Conservation (phyloP, 2,329 filamentous ascomycete genomes). For the Zopfia rhizophila region DNA sequence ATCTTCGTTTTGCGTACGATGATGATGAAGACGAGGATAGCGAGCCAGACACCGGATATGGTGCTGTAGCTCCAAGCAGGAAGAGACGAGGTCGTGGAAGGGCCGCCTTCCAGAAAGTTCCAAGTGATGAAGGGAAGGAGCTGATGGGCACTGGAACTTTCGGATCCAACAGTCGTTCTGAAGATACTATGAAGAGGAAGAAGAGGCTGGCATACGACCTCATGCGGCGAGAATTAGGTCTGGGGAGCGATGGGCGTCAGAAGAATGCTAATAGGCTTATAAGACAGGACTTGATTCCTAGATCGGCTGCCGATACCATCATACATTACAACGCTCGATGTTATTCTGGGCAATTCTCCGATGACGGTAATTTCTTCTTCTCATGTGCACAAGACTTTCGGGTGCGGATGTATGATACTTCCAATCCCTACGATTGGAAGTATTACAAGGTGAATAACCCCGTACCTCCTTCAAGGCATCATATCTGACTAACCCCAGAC, state of each 20-base stretch:
- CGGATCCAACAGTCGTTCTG: slow-evolving; percentile 70
- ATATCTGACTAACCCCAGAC: slow-evolving; percentile 68
- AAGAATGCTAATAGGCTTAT: slow-evolving; percentile 74
- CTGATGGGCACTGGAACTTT: slow-evolving; percentile 87
- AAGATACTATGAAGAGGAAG: slow-evolving; percentile 67
- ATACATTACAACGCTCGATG: slow-evolving; percentile 87
- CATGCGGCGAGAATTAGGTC: slow-evolving; percentile 82
- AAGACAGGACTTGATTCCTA: slow-evolving; percentile 80
- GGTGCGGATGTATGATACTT: slow-evolving; percentile 97
- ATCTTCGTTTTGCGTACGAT: slow-evolving; percentile 32
- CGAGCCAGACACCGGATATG: slow-evolving; percentile 50
- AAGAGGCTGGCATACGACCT: slow-evolving; percentile 73
- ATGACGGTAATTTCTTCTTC: slow-evolving; percentile 98
- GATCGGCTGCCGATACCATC: slow-evolving; percentile 81
- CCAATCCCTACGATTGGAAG: slow-evolving; percentile 93
- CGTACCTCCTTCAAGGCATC: slow-evolving; percentile 1
- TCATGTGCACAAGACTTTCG: slow-evolving; percentile 91
- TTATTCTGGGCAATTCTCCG: slow-evolving; percentile 95
- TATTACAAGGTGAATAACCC: slow-evolving; percentile 80
- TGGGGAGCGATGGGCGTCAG: slow-evolving; percentile 67
- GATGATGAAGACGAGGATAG: slow-evolving; percentile 53
- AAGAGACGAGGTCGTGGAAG: slow-evolving; percentile 60
- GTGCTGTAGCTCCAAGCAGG: slow-evolving; percentile 43
- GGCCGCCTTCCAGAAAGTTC: slow-evolving; percentile 79
- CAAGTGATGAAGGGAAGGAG: slow-evolving; percentile 77